Percentiles rank a stretch among this genome's conserved stretches.
phyloP scores from a whole-genome alignment of 768 basidiomycete genomes.

The Trametes cubensis region DNA sequence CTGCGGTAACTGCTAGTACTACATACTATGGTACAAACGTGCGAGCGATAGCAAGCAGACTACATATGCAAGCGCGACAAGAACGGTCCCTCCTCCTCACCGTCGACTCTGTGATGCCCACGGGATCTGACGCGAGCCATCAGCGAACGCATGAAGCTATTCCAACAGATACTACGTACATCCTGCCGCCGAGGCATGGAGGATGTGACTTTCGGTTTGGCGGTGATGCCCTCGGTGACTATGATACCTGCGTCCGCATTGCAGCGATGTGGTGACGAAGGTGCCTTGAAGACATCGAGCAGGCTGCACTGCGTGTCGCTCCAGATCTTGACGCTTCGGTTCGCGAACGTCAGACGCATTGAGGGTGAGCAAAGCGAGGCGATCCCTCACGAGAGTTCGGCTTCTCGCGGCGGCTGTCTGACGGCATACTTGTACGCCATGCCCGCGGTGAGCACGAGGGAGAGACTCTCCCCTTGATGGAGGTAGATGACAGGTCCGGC shows the following conservation, averaged over 20 bases:
- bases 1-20: constrained; percentile 10
- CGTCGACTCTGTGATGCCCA: neutral
- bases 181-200: neutral
- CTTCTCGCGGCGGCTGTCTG: constrained; percentile 42
- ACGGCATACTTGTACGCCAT: constrained; percentile 50
- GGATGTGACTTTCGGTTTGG: neutral
- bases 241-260: neutral
- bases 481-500: constrained; percentile 43
- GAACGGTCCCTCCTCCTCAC: neutral
- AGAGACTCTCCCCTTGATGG: constrained; percentile 44
- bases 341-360: neutral
- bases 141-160: neutral
- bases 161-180: neutral
- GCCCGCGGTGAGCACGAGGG: constrained; percentile 53
- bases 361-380: neutral
- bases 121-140: neutral
- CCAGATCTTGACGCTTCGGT: constrained; percentile 48
- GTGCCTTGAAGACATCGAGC: constrained; percentile 28
- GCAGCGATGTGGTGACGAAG: constrained; percentile 2
- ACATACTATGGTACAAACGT: constrained; percentile 13
- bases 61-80: neutral
- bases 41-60: neutral
- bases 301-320: constrained; percentile 44
- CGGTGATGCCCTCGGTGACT: constrained; percentile 26
- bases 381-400: constrained; percentile 48